Evolutionary conservation across 1,284 basidiomycete genomes (phyloP).

Genomic region (Laetiporus sulphureus): DNA sequence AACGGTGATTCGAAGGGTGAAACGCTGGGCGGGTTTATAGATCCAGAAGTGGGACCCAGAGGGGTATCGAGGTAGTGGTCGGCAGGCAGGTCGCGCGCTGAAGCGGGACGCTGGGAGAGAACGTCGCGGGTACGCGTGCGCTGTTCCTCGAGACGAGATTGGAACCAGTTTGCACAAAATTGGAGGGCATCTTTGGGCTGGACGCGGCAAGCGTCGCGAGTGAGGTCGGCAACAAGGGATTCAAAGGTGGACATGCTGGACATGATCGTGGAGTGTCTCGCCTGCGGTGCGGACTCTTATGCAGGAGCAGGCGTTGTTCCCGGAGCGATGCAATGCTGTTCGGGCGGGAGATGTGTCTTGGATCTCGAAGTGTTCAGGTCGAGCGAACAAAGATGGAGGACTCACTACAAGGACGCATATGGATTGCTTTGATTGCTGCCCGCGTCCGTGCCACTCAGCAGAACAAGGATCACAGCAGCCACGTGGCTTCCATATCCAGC

Average conservation of each 20-base stretch:
- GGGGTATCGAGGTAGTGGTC: conserved; percentile 57
- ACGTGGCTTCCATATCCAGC: not conserved
- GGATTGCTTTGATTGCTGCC: no score
- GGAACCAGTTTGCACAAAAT: conserved; percentile 96
- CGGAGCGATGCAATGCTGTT: not conserved
- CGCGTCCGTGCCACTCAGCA: no score
- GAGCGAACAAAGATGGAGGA: not conserved
- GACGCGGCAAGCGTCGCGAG: conserved; percentile 78
- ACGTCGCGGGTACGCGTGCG: conserved; percentile 64
- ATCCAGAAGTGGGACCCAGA: conserved; percentile 27
- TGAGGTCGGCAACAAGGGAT: conserved; percentile 77
- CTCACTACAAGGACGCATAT: not conserved
- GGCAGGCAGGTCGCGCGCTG: conserved; percentile 42
- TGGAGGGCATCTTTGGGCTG: conserved; percentile 89
- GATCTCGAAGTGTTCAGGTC: not conserved
- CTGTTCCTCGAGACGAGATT: conserved; percentile 79
- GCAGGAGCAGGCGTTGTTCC: not conserved
- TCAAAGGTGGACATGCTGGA: conserved; percentile 66
- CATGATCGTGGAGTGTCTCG: conserved; percentile 8
- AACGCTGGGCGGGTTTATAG: conserved; percentile 25
- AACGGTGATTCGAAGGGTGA: conserved; percentile 33
- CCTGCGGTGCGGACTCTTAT: conserved; percentile 7
- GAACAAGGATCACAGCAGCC: no score
- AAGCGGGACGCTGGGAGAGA: conserved; percentile 43
- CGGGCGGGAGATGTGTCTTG: no score